Percentiles rank a stretch among this genome's conserved stretches.
phyloP scores from a whole-genome alignment of 768 basidiomycete genomes.

The Tulasnella sp. region DNA sequence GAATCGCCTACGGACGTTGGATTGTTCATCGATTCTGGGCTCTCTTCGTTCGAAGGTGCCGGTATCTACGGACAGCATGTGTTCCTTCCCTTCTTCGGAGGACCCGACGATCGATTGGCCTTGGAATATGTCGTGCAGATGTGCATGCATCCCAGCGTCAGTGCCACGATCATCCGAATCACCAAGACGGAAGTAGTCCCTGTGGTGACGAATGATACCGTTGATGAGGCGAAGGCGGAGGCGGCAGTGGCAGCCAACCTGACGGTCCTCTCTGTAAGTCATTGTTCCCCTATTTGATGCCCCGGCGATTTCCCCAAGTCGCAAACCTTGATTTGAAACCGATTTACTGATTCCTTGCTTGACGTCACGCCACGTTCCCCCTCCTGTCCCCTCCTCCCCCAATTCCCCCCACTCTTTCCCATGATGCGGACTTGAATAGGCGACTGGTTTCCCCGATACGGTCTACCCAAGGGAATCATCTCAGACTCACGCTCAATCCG shows the following conservation, averaged over 20 bases:
- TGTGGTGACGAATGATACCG: conserved; percentile 8
- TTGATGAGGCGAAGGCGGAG: conserved; percentile 34
- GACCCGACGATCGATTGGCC: conserved; percentile 86
- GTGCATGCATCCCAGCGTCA: conserved; percentile 53
- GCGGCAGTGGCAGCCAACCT: conserved; percentile 21
- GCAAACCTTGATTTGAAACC: conserved; percentile 28
- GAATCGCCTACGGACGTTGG: conserved; percentile 72
- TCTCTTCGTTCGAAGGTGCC: conserved; percentile 35
- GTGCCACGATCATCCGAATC: conserved; percentile 71
- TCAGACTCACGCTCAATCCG: conserved; percentile 63
- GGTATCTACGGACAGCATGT: conserved; percentile 50
- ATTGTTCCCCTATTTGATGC: conserved; percentile 27
- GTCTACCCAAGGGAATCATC: conserved; percentile 64
- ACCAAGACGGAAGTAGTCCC: conserved; percentile 41
- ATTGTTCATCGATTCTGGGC: conserved; percentile 76
- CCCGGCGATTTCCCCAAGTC: conserved; percentile 37
- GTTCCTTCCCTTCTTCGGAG: conserved; percentile 89
- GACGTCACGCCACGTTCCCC: conserved; percentile 12
- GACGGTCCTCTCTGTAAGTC: conserved; percentile 28
- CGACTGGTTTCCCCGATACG: conserved; percentile 59
- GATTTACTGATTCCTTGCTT: background rate
- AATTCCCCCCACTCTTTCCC: background rate
- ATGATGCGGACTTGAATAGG: conserved; percentile 38
- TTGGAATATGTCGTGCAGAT: conserved; percentile 76
- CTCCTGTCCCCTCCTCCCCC: background rate